phyloP scores from a whole-genome alignment of 2,329 filamentous ascomycete genomes.

The Arthrinium phaeospermum region DNA sequence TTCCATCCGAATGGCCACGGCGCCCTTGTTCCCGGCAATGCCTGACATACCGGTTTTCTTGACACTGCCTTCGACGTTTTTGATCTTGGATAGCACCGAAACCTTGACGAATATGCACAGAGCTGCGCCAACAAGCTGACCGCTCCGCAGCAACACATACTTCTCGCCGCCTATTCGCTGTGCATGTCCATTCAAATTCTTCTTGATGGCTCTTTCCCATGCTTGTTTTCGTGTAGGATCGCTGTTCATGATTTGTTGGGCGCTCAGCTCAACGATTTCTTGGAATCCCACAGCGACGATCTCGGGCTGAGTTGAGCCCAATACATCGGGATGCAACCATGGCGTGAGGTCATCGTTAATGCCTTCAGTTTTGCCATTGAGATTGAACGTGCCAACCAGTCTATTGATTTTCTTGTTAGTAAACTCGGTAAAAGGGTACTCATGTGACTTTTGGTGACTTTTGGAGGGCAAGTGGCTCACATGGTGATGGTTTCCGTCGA shows the following conservation, averaged over 20 bases:
- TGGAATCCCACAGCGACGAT: conserved; percentile 94
- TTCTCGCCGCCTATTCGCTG: conserved; percentile 69
- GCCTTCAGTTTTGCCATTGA: conserved; percentile 86
- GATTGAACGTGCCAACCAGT: conserved; percentile 86
- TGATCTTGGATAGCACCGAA: conserved; percentile 79
- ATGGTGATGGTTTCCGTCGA: conserved; percentile 77
- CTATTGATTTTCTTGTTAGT: conserved; percentile 38
- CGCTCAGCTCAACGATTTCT: conserved; percentile 96
- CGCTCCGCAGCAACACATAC: conserved; percentile 89
- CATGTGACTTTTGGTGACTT: background rate
- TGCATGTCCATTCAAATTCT: conserved; percentile 76
- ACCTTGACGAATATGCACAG: conserved; percentile 89
- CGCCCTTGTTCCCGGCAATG: conserved; percentile 97
- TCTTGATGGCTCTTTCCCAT: conserved; percentile 85
- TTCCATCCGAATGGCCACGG: conserved; percentile 94
- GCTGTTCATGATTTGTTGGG: conserved; percentile 98
- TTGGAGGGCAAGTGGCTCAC: conserved; percentile 46
- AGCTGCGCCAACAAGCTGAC: conserved; percentile 92
- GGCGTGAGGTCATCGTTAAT: conserved; percentile 79
- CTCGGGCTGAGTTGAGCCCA: conserved; percentile 72
- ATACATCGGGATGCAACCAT: conserved; percentile 77
- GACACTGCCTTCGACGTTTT: conserved; percentile 94
- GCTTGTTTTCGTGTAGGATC: conserved; percentile 83
- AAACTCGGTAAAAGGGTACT: background rate
- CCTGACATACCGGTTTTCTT: conserved; percentile 96